A percentile compares a stretch with the other conserved stretches of the same genome.
Conservation (phyloP, 192 early-diverging fungal genomes). For the Entomortierella lignicola region DNA sequence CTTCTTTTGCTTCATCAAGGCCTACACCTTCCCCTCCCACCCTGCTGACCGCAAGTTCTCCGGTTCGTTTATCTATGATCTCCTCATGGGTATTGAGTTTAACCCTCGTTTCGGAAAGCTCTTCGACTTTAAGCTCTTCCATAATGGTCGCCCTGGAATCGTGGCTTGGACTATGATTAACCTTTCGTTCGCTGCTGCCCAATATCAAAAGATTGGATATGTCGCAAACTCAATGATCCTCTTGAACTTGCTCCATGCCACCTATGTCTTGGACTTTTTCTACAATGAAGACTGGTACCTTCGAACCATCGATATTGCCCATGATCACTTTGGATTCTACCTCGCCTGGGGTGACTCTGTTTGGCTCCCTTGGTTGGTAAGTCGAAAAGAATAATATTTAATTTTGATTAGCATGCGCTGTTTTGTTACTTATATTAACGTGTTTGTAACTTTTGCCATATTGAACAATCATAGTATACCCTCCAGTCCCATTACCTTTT, state of each 20-base stretch:
- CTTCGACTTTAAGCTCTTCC: constrained; percentile 88
- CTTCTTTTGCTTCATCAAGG: constrained; percentile 77
- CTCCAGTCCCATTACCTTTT: constrained; percentile 84
- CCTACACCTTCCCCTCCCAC: constrained; percentile 77
- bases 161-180: constrained; percentile 89
- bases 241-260: constrained; percentile 76
- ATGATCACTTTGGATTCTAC: constrained; percentile 91
- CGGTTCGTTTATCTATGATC: constrained; percentile 76
- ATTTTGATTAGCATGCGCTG: too few species aligned
- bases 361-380: constrained; percentile 82
- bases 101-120: constrained; percentile 81
- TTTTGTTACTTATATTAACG: too few species aligned
- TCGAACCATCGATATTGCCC: constrained; percentile 84
- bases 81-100: constrained; percentile 87
- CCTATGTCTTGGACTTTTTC: constrained; percentile 87
- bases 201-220: constrained; percentile 77
- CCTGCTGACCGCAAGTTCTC: constrained; percentile 83
- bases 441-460: not conserved
- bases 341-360: constrained; percentile 85
- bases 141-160: constrained; percentile 86
- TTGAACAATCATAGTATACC: constrained; percentile 67
- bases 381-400: not conserved
- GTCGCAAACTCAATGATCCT: constrained; percentile 87
- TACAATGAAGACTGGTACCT: constrained; percentile 89
- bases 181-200: constrained; percentile 80